phyloP scores from a whole-genome alignment of 805 yeast species.

The Wickerhamiella occidentalis region DNA sequence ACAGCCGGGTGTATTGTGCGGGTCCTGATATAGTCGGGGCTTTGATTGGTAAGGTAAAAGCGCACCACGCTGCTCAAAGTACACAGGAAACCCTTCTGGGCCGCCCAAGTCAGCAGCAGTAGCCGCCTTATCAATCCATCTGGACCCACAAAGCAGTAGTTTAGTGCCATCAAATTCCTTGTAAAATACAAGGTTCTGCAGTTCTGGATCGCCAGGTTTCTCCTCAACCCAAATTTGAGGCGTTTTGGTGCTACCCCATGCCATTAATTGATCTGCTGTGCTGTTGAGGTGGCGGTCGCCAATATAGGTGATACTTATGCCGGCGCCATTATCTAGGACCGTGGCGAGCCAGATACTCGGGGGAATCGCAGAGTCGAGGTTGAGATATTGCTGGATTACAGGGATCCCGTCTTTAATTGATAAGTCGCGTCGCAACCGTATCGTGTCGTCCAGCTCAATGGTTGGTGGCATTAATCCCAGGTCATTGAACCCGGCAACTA shows the following conservation, averaged over 20 bases:
- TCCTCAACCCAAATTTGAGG: slow-evolving; percentile 19
- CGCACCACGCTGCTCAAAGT: neutral
- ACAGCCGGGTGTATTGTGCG: neutral
- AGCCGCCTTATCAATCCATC: slow-evolving; percentile 29
- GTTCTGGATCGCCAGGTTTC: slow-evolving; percentile 11
- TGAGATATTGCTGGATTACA: slow-evolving; percentile 49
- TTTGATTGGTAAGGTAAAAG: neutral
- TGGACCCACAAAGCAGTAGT: slow-evolving; percentile 56
- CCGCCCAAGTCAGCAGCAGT: neutral
- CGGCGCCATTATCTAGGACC: neutral
- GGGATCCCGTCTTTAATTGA: slow-evolving; percentile 20
- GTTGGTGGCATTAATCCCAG: slow-evolving; percentile 12
- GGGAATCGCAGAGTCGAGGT: slow-evolving; percentile 41
- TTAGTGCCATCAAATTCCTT: slow-evolving; percentile 33
- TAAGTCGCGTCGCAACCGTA: slow-evolving; percentile 16
- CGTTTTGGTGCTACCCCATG: slow-evolving; percentile 12
- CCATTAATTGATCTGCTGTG: slow-evolving; percentile 12
- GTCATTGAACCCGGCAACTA: slow-evolving; percentile 11
- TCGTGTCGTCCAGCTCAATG: slow-evolving; percentile 7
- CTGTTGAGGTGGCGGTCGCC: slow-evolving; percentile 4
- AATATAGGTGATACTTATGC: neutral
- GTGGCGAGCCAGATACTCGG: slow-evolving; percentile 6
- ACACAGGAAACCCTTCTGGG: neutral
- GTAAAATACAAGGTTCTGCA: slow-evolving; percentile 15
- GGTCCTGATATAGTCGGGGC: neutral